These are phyloP conservation scores for Raffaelea albimanens DNA, from an alignment of 2,329 filamentous ascomycete genomes.

Conservation along the genomic window DNA sequence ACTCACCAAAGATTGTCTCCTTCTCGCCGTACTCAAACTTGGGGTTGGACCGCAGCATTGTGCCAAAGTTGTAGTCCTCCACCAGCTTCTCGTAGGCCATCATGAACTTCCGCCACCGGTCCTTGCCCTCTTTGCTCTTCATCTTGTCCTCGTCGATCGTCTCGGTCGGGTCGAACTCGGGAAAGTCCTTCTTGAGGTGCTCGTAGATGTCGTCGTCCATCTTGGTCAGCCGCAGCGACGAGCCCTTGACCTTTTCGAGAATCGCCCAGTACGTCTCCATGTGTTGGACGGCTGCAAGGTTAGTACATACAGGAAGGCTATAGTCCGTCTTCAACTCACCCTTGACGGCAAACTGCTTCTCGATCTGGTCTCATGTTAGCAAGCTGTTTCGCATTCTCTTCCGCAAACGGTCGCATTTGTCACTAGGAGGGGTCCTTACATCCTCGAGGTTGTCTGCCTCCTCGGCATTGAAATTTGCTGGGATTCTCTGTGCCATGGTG, in stretches of 20 bases:
- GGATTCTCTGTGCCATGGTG: conserved; percentile 23
- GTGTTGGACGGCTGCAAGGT: conserved; percentile 66
- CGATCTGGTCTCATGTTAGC: conserved; percentile 52
- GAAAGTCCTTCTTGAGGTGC: conserved; percentile 80
- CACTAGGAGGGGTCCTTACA: conserved; percentile 31
- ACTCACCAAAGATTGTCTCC: conserved; percentile 81
- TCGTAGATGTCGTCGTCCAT: conserved; percentile 91
- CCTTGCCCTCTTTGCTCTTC: conserved; percentile 96
- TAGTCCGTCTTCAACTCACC: too few species aligned
- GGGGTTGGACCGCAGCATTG: conserved; percentile 72
- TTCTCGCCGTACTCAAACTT: conserved; percentile 80
- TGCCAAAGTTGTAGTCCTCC: conserved; percentile 98
- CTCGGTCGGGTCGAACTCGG: conserved; percentile 76
- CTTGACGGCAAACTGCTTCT: conserved; percentile 99
- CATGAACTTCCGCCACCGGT: conserved; percentile 90
- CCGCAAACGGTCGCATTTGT: not conserved
- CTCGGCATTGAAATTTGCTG: conserved; percentile 52
- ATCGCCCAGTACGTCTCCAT: conserved; percentile 97
- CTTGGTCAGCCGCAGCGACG: conserved; percentile 82
- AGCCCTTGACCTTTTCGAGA: conserved; percentile 82
- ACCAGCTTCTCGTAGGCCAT: conserved; percentile 87
- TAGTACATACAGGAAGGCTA: too few species aligned
- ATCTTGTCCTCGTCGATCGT: conserved; percentile 86
- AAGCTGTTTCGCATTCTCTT: not conserved
- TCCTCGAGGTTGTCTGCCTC: conserved; percentile 45